A percentile compares a stretch with the other conserved stretches of the same genome.
phyloP scores from a whole-genome alignment of 1,139 yeast species.

The Ogataea hybrid region DNA sequence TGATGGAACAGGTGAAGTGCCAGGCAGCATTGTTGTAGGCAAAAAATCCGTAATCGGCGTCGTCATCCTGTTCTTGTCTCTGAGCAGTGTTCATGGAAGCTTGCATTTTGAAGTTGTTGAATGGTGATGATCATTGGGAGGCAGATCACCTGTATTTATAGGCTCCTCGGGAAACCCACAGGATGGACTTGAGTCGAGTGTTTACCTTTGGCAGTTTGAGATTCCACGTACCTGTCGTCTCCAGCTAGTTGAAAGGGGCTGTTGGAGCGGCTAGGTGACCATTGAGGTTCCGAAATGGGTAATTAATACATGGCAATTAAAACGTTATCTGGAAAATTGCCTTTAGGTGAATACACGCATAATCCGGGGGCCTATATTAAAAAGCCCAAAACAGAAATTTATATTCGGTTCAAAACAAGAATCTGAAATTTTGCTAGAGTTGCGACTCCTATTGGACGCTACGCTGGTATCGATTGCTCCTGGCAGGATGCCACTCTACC shows the following conservation, averaged over 20 bases:
- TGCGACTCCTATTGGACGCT: not conserved
- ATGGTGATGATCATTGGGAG: not conserved
- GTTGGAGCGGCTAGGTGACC: not conserved
- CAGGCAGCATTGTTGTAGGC: constrained; percentile 1
- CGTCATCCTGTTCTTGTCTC: constrained; percentile 14
- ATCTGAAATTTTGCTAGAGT: not conserved
- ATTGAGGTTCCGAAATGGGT: constrained; percentile 3
- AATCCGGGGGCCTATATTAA: not conserved
- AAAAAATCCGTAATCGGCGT: constrained; percentile 12
- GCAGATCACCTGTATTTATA: not conserved
- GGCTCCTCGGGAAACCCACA: not conserved
- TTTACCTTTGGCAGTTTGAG: constrained; percentile 3
- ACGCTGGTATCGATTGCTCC: too few relatives aligned
- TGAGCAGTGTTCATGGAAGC: constrained; percentile 10
- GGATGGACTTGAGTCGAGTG: not conserved
- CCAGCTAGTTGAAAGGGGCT: not conserved
- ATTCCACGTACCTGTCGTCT: constrained; percentile 1
- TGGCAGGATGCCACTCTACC: too few relatives aligned
- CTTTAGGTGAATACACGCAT: not conserved
- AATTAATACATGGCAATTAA: not conserved
- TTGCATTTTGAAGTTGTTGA: constrained; percentile 9
- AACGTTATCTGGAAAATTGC: not conserved
- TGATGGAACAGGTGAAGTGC: constrained; percentile 11
- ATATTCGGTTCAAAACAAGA: not conserved
- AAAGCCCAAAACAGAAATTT: constrained; percentile 3